A percentile compares a stretch with the other conserved stretches of the same genome.
Evolutionary conservation across 164 flowering plant species (phyloP).

Genomic region (Nelumbo lutea): DNA sequence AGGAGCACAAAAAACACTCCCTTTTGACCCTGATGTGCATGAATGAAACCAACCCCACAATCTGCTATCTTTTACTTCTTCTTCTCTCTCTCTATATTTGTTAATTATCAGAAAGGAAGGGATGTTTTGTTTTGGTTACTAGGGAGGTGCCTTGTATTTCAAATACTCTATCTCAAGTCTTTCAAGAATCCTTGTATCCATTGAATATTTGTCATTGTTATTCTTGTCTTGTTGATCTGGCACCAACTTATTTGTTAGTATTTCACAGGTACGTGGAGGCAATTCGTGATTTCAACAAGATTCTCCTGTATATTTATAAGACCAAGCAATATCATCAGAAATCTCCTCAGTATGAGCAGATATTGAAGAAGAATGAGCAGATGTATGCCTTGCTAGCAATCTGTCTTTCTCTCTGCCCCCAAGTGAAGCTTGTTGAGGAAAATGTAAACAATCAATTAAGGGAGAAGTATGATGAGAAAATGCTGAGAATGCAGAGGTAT

Average conservation of each 20-base stretch:
- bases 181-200: no score
- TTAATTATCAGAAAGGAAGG: no score
- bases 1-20: no score
- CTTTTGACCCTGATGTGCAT: no score
- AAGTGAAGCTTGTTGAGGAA: constrained; percentile 86
- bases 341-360: constrained; percentile 97
- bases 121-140: no score
- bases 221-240: not conserved
- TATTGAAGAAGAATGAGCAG: constrained; percentile 97
- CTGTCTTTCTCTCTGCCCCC: constrained; percentile 87
- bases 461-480: constrained; percentile 98
- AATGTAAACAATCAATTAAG: constrained; percentile 81
- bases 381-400: constrained; percentile 97
- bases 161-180: no score
- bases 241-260: not conserved
- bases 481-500: constrained; percentile 86
- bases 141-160: no score
- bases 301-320: constrained; percentile 82
- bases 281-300: constrained; percentile 83
- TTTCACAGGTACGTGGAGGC: constrained; percentile 77
- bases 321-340: constrained; percentile 94
- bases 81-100: no score
- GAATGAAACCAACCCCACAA: no score
- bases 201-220: no score
- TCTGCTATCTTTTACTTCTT: no score